Percentiles rank a stretch among this genome's conserved stretches.
phyloP scores from a whole-genome alignment of 768 basidiomycete genomes.

The Mrakia gelida region DNA sequence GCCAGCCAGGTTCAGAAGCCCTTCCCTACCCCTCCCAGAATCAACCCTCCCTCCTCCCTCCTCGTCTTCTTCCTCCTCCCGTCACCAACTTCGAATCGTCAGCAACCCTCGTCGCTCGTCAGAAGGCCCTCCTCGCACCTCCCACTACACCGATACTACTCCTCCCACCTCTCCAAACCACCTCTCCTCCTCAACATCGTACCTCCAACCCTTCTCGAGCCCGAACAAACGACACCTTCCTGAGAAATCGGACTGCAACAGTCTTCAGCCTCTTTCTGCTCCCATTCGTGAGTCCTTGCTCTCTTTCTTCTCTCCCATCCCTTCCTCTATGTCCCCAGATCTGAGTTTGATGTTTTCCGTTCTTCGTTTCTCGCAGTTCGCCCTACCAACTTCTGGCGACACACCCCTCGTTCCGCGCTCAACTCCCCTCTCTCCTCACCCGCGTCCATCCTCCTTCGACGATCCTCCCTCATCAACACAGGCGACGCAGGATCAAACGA shows the following conservation, averaged over 20 bases:
- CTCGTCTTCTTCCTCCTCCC: neutral
- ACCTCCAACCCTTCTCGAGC: neutral
- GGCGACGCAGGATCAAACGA: slow-evolving; percentile 27
- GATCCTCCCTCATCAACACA: slow-evolving; percentile 64
- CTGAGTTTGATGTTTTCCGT: too few relatives aligned
- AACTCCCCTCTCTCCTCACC: slow-evolving; percentile 68
- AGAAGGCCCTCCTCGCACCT: neutral
- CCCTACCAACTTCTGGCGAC: slow-evolving; percentile 78
- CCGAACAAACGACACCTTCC: slow-evolving; percentile 1
- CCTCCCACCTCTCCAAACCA: neutral
- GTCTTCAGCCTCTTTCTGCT: slow-evolving; percentile 6
- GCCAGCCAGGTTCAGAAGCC: slow-evolving; percentile 4
- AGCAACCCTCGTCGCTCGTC: neutral
- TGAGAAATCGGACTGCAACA: neutral
- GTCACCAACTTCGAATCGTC: neutral
- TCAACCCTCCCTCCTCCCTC: neutral
- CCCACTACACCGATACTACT: neutral
- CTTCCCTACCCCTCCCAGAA: neutral
- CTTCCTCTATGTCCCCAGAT: too few relatives aligned
- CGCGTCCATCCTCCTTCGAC: slow-evolving; percentile 65
- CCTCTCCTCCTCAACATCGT: neutral
- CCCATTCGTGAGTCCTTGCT: slow-evolving; percentile 8
- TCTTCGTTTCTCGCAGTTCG: slow-evolving; percentile 52
- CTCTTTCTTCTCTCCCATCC: too few relatives aligned
- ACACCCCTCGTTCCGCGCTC: slow-evolving; percentile 66